Evolutionary conservation across 441 rosid genomes (phyloP).

Genomic region (Sinapis alba): DNA sequence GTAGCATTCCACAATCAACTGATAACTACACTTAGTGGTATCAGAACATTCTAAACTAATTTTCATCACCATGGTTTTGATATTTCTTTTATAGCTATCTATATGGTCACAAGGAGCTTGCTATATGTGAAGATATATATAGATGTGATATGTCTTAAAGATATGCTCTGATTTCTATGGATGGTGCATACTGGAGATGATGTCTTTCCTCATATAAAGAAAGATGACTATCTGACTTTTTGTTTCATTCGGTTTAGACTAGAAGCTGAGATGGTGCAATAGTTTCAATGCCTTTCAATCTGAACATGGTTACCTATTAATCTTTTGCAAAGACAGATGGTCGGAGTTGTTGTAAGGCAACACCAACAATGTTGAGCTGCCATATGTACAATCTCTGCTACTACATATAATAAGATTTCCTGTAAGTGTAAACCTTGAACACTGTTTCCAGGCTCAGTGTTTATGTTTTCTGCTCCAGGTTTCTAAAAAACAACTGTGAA

Average conservation of each 20-base stretch:
- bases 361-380: constrained; percentile 91
- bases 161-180: constrained; percentile 65
- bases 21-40: too few species aligned
- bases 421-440: constrained; percentile 3
- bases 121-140: not conserved
- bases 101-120: not conserved
- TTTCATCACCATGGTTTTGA: not conserved
- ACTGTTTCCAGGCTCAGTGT: constrained; percentile 21
- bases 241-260: not conserved
- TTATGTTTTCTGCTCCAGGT: constrained; percentile 51
- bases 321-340: constrained; percentile 34
- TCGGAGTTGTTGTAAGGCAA: constrained; percentile 88
- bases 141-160: not conserved
- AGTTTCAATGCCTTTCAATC: not conserved
- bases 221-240: constrained; percentile 79
- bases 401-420: constrained; percentile 62
- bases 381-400: constrained; percentile 97
- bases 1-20: not conserved
- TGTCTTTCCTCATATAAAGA: constrained; percentile 95
- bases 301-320: constrained; percentile 19
- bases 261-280: constrained; percentile 7
- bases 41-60: not conserved
- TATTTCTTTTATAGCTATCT: not conserved
- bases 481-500: constrained; percentile 89
- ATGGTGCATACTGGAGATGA: constrained; percentile 99